Conservation (phyloP, 2,329 filamentous ascomycete genomes). For the Ceratocystis eucalypticola region DNA sequence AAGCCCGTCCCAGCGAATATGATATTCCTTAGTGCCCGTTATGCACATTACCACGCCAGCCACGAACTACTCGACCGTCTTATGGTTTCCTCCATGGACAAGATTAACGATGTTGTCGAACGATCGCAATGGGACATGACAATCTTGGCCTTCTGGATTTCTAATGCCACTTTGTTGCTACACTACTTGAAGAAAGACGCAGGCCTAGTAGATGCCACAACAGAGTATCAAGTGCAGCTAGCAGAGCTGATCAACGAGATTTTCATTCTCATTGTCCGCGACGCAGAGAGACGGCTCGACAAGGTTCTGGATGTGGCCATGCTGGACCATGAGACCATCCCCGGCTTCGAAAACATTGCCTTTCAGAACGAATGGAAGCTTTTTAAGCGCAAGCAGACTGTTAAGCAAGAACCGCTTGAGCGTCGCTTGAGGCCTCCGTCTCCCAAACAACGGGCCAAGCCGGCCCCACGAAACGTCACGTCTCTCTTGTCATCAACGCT, state of each 20-base stretch:
- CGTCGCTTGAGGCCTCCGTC: conserved; percentile 87
- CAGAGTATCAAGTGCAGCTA: conserved; percentile 82
- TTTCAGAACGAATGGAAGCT: conserved; percentile 99
- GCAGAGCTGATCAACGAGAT: conserved; percentile 96
- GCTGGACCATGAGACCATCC: conserved; percentile 96
- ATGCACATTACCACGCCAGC: conserved; percentile 92
- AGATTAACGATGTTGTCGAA: conserved; percentile 95
- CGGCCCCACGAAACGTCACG: conserved; percentile 87
- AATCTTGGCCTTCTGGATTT: conserved; percentile 96
- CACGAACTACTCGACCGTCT: conserved; percentile 69
- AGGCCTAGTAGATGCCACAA: conserved; percentile 65
- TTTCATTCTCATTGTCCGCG: conserved; percentile 91
- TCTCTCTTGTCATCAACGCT: conserved; percentile 89
- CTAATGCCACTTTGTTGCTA: conserved; percentile 85
- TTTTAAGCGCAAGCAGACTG: conserved; percentile 79
- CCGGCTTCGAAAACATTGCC: conserved; percentile 87
- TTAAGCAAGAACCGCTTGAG: conserved; percentile 79
- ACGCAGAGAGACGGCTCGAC: conserved; percentile 89
- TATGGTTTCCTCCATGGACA: conserved; percentile 76
- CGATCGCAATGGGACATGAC: conserved; percentile 98
- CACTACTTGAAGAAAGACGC: conserved; percentile 94
- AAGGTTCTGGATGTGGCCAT: conserved; percentile 88
- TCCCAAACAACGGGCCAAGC: conserved; percentile 80
- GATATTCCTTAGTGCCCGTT: conserved; percentile 86
- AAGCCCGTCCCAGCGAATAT: conserved; percentile 97